A percentile compares a stretch with the other conserved stretches of the same genome.
Conservation (phyloP, 805 yeast species). For the Yarrowia sp. region DNA sequence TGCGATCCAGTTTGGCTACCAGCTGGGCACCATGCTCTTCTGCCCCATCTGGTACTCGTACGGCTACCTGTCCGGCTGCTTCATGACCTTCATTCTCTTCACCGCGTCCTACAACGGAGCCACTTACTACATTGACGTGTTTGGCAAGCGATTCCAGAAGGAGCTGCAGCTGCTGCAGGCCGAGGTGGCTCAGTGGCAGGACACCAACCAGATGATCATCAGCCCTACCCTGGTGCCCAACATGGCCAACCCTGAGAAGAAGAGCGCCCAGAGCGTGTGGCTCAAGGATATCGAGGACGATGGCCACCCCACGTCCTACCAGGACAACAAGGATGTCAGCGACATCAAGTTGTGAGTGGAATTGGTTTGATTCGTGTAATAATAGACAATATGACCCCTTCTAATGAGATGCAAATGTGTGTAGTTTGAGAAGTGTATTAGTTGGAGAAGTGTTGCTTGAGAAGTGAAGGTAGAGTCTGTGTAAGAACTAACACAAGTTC, state of each 20-base stretch:
- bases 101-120: slow-evolving; percentile 92
- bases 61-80: slow-evolving; percentile 62
- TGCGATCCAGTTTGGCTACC: slow-evolving; percentile 81
- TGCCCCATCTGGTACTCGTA: slow-evolving; percentile 86
- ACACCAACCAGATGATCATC: slow-evolving; percentile 20
- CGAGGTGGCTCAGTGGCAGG: slow-evolving; percentile 67
- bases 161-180: slow-evolving; percentile 69
- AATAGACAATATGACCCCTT: slow-evolving; percentile 2
- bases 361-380: background rate
- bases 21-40: slow-evolving; percentile 77
- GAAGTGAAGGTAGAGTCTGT: no score
- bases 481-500: no score
- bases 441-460: no score
- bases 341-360: slow-evolving; percentile 9
- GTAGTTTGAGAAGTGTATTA: no score
- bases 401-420: no score
- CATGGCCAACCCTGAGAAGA: background rate
- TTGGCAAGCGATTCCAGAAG: slow-evolving; percentile 84
- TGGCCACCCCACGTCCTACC: slow-evolving; percentile 10
- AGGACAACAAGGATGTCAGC: slow-evolving; percentile 21
- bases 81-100: slow-evolving; percentile 69
- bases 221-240: slow-evolving; percentile 27
- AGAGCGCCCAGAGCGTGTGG: slow-evolving; percentile 25
- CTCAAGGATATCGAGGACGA: slow-evolving; percentile 22
- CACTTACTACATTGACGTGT: slow-evolving; percentile 85